Conservation (phyloP, 2,329 filamentous ascomycete genomes). For the Bimuria novae-zelandiae region DNA sequence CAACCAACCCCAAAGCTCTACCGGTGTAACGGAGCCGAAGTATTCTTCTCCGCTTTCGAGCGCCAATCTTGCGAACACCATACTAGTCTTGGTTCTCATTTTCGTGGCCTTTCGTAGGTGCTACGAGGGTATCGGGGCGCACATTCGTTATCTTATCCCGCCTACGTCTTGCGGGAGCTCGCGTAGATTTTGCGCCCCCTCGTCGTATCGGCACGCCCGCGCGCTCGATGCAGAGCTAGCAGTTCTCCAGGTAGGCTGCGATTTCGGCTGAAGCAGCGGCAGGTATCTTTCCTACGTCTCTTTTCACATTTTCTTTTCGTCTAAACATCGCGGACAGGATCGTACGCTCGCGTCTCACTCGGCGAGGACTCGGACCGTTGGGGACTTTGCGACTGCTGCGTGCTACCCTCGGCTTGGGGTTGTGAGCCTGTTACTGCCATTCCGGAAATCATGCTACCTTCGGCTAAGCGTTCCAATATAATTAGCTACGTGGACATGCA, state of each 20-base stretch:
- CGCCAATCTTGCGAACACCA: background rate
- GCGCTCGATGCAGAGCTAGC: constrained; percentile 1
- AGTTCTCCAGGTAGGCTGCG: constrained; percentile 4
- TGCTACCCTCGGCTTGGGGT: constrained; percentile 33
- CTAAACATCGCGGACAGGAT: constrained; percentile 45
- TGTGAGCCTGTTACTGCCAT: constrained; percentile 36
- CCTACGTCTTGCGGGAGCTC: constrained; percentile 4
- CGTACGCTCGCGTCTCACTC: constrained; percentile 42
- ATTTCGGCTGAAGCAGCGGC: constrained; percentile 17
- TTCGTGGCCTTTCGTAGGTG: background rate
- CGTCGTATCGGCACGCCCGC: constrained; percentile 9
- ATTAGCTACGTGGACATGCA: constrained; percentile 36
- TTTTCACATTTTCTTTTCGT: constrained; percentile 6
- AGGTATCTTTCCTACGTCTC: constrained; percentile 20
- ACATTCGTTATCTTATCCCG: constrained; percentile 4
- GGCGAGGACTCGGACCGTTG: constrained; percentile 39
- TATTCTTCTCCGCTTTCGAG: background rate
- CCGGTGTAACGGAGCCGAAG: constrained; percentile 10
- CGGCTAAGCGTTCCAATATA: constrained; percentile 37
- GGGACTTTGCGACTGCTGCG: constrained; percentile 36
- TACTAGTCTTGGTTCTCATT: background rate
- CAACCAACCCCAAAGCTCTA: constrained; percentile 7
- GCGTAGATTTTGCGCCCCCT: constrained; percentile 5
- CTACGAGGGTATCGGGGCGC: background rate
- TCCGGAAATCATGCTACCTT: constrained; percentile 43